Base-by-base conservation (phyloP, 495 filamentous ascomycete genomes). In the Daldinia decipiens region DNA sequence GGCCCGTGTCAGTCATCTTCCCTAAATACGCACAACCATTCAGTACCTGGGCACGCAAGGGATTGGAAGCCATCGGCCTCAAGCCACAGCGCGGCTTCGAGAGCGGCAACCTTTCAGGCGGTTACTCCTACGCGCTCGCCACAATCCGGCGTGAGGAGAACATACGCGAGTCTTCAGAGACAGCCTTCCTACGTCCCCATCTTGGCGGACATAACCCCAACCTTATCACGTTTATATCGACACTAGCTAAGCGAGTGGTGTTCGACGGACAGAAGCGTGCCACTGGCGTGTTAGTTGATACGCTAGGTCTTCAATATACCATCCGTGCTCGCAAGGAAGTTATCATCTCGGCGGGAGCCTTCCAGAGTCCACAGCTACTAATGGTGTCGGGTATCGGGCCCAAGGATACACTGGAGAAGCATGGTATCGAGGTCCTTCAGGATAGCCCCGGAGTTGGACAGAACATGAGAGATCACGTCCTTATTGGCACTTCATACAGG, bases 391-490 rank as follows among this genome's bases (percentile, higher is more conserved):
- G 83, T 11, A 53, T 75, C 3, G 73, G 43, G 3, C 43, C 43
- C 17, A 47, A 47, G 19, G 19, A 21, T 3, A 24, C 17, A 1
- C 19, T 47, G 66, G 21, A 77, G 29, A 67, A 76, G 12, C 70
- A 78, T 21, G 72, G 65, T 5, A 84, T 86, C 36, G 64, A 79
- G 0, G 70, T 84, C 1, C 53, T 86, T 15, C 59, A 73, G 11
- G 80, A 85, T 39, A 71, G 83, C 1, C 78, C 82, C 0, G 85
- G 85, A 12, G 85, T 88, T 8, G 87, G 86, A 12, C 80, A 85
- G 62, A 86, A 88, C 57, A 59, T 87, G 53, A 75, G 73, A 77
- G 86, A 86, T 55, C 82, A 83, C 31, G 64, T 79, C 3, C 80
- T 79, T 54, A 79, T 78, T 57, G 77, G 77, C 0, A 74, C 78